phyloP scores from a whole-genome alignment of 2,329 filamentous ascomycete genomes.

The Sclerotinia glacialis region DNA sequence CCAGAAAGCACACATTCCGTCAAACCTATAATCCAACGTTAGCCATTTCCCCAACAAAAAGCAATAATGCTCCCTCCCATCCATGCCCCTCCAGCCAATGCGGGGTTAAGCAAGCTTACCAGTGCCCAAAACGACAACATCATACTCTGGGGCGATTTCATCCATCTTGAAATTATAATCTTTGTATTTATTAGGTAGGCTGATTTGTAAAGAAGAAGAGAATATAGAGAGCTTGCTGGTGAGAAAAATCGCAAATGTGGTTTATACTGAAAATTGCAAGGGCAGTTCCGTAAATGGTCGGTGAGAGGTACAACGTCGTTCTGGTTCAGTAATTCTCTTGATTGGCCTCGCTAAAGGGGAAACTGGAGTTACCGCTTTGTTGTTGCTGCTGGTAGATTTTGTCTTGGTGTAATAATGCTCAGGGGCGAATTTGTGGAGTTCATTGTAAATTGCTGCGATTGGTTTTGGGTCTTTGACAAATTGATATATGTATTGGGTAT shows the following conservation, averaged over 20 bases:
- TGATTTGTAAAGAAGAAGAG: slow-evolving; percentile 13
- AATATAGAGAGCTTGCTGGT: slow-evolving; percentile 17
- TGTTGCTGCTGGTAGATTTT: slow-evolving; percentile 31
- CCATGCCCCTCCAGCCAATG: slow-evolving; percentile 37
- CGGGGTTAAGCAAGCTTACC: slow-evolving; percentile 58
- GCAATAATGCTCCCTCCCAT: slow-evolving; percentile 11
- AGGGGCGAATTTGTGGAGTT: slow-evolving; percentile 23
- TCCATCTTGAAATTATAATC: slow-evolving; percentile 65
- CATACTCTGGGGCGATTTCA: slow-evolving; percentile 97
- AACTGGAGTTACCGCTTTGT: slow-evolving; percentile 30
- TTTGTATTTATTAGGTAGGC: slow-evolving; percentile 13
- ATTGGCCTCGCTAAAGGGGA: slow-evolving; percentile 35
- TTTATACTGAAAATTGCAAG: slow-evolving; percentile 22
- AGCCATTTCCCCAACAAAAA: not conserved
- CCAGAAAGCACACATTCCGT: slow-evolving; percentile 99
- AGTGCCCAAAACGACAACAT: slow-evolving; percentile 97
- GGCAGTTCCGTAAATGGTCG: slow-evolving; percentile 27
- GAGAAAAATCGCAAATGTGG: slow-evolving; percentile 22
- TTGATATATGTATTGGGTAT: slow-evolving; percentile 9
- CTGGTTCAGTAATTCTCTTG: slow-evolving; percentile 23
- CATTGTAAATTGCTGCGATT: slow-evolving; percentile 6
- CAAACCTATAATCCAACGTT: slow-evolving; percentile 60
- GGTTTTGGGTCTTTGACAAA: slow-evolving; percentile 13
- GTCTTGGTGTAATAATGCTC: slow-evolving; percentile 24
- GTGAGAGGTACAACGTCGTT: slow-evolving; percentile 27